phyloP scores from a whole-genome alignment of 2,329 filamentous ascomycete genomes.

The Fusarium aywerte region DNA sequence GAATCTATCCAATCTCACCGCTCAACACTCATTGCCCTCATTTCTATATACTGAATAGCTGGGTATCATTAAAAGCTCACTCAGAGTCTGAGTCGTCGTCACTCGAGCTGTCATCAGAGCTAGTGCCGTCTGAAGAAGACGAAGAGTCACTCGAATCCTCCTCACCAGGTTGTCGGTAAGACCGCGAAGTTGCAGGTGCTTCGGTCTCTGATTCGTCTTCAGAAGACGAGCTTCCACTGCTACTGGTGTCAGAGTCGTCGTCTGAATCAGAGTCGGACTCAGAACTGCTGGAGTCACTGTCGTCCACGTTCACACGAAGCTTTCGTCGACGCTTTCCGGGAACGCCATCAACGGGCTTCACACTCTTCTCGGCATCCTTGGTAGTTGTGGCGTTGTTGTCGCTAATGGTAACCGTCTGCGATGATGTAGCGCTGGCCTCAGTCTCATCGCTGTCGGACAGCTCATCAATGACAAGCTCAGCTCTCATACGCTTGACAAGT shows the following conservation, averaged over 20 bases:
- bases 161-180: conserved; percentile 48
- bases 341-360: conserved; percentile 59
- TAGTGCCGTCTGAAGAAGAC: conserved; percentile 51
- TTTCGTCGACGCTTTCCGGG: conserved; percentile 63
- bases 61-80: conserved; percentile 30
- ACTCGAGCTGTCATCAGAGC: conserved; percentile 48
- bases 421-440: conserved; percentile 48
- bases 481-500: conserved; percentile 71
- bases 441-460: conserved; percentile 62
- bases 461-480: conserved; percentile 67
- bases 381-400: conserved; percentile 43
- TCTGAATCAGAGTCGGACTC: conserved; percentile 52
- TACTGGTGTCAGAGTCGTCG: conserved; percentile 49
- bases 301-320: conserved; percentile 59
- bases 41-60: conserved; percentile 7
- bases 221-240: conserved; percentile 52
- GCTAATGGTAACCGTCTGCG: conserved; percentile 46
- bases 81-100: conserved; percentile 43
- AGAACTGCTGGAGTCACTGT: conserved; percentile 53
- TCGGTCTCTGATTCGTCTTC: conserved; percentile 49
- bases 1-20: conserved; percentile 41
- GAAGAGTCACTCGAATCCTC: conserved; percentile 44
- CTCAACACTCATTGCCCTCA: conserved; percentile 20
- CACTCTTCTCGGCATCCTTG: conserved; percentile 52
- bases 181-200: conserved; percentile 22